Conservation (phyloP, 2,329 filamentous ascomycete genomes). For the Stachybotrys echinatus region DNA sequence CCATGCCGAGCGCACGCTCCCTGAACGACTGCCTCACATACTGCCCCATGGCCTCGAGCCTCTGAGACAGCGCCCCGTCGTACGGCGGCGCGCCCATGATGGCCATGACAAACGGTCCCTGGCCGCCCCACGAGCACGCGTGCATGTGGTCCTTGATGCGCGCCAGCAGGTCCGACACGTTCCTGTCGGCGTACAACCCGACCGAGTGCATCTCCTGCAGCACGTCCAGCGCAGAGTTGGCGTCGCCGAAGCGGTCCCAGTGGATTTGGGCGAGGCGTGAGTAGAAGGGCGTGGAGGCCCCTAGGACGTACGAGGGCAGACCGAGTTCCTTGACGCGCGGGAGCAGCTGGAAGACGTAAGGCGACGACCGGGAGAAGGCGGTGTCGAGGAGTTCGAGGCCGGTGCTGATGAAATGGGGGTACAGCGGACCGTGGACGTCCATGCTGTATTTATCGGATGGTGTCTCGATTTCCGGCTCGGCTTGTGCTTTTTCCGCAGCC, state of each 20-base stretch:
- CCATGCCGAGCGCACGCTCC: not conserved
- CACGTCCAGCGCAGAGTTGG: slow-evolving; percentile 46
- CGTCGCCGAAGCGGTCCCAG: slow-evolving; percentile 57
- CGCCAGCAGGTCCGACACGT: slow-evolving; percentile 18
- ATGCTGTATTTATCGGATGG: slow-evolving; percentile 32
- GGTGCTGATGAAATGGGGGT: slow-evolving; percentile 54
- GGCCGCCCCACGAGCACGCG: slow-evolving; percentile 27
- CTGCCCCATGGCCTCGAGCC: slow-evolving; percentile 18
- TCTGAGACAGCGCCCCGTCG: slow-evolving; percentile 18
- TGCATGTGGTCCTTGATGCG: slow-evolving; percentile 27
- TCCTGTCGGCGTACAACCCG: slow-evolving; percentile 51
- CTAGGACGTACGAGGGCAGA: slow-evolving; percentile 65
- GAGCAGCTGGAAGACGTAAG: slow-evolving; percentile 54
- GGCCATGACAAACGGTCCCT: slow-evolving; percentile 32
- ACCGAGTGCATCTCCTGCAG: slow-evolving; percentile 62
- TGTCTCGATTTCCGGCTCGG: slow-evolving; percentile 5
- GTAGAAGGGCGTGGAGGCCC: slow-evolving; percentile 65
- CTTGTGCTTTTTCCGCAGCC: slow-evolving; percentile 7
- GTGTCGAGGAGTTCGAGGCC: slow-evolving; percentile 52
- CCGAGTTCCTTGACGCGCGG: slow-evolving; percentile 64
- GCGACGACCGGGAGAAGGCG: slow-evolving; percentile 53
- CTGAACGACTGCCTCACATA: slow-evolving; percentile 2
- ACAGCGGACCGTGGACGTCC: slow-evolving; percentile 58
- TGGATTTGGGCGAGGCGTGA: slow-evolving; percentile 58
- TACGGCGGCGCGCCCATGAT: slow-evolving; percentile 31